Evolutionary conservation across 2,329 filamentous ascomycete genomes (phyloP).

Genomic region (Neophaeococcomyces aloes): DNA sequence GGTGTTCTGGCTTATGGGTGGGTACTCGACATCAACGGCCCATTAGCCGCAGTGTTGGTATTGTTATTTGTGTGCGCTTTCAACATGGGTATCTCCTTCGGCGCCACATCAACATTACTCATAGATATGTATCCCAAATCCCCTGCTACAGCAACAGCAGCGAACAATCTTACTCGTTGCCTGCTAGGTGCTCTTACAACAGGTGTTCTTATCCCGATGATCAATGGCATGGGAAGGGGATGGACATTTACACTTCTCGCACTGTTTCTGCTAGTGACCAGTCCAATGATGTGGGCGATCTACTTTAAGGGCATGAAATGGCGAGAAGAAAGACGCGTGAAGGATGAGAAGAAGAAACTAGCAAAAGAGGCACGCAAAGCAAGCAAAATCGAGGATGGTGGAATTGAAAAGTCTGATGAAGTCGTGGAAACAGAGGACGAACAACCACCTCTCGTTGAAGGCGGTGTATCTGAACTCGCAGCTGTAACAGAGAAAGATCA

Average conservation of each 20-base stretch:
- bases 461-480: conserved; percentile 7
- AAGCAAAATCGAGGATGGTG: conserved; percentile 6
- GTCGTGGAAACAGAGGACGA: conserved; percentile 3
- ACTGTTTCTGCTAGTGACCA: conserved; percentile 27
- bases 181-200: conserved; percentile 43
- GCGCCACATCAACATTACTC: conserved; percentile 37
- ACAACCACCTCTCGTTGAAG: conserved; percentile 8
- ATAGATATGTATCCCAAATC: conserved; percentile 42
- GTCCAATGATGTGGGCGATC: conserved; percentile 25
- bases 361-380: conserved; percentile 7
- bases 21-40: conserved; percentile 27
- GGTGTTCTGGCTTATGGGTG: conserved; percentile 30
- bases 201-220: conserved; percentile 41
- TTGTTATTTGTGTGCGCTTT: conserved; percentile 30
- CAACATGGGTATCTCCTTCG: conserved; percentile 32
- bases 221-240: conserved; percentile 38
- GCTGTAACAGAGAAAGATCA: conserved; percentile 6
- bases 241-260: conserved; percentile 34
- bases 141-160: conserved; percentile 44
- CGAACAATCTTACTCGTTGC: conserved; percentile 44
- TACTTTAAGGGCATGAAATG: conserved; percentile 24
- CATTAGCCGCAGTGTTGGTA: conserved; percentile 27
- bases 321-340: conserved; percentile 20
- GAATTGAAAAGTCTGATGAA: not conserved
- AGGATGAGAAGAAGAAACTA: conserved; percentile 15